Evolutionary conservation across 495 filamentous ascomycete genomes (phyloP).

Genomic region (Trichoderma virens): DNA sequence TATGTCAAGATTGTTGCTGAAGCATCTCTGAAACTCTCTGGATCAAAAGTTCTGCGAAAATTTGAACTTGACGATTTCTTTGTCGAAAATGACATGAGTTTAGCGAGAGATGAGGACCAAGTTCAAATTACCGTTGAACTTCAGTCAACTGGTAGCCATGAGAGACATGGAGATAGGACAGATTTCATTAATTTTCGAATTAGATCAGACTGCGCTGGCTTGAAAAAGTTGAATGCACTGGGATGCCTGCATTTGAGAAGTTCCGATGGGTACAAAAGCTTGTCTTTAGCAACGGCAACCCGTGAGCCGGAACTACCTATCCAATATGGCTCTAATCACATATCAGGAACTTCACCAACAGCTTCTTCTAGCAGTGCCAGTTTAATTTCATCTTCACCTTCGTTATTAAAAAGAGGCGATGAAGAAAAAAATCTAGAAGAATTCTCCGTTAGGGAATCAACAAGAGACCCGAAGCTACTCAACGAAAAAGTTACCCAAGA

Average conservation of each 20-base stretch:
- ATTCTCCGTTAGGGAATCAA: no score
- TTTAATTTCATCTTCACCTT: no score
- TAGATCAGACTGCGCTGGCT: neutral
- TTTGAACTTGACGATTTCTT: constrained; percentile 13
- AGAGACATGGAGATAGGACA: constrained; percentile 13
- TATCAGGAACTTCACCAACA: no score
- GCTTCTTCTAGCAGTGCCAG: no score
- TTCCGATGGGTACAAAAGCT: neutral
- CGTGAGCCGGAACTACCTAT: no score
- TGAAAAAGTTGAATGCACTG: neutral
- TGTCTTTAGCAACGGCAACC: neutral
- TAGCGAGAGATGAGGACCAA: neutral
- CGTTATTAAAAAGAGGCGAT: no score
- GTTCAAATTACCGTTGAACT: constrained; percentile 8
- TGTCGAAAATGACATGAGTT: constrained; percentile 10
- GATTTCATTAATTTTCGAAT: constrained; percentile 15
- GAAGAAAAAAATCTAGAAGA: no score
- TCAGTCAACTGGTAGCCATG: constrained; percentile 12
- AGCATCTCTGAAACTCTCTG: constrained; percentile 7
- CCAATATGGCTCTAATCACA: no score
- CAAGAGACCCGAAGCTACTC: no score
- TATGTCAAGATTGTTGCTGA: constrained; percentile 12
- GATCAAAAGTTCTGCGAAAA: constrained; percentile 8
- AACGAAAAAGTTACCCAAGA: no score
- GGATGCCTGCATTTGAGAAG: constrained; percentile 9